A percentile compares a stretch with the other conserved stretches of the same genome.
Conservation (phyloP, 2,329 filamentous ascomycete species). For the Colletotrichum gloeosporioides region DNA sequence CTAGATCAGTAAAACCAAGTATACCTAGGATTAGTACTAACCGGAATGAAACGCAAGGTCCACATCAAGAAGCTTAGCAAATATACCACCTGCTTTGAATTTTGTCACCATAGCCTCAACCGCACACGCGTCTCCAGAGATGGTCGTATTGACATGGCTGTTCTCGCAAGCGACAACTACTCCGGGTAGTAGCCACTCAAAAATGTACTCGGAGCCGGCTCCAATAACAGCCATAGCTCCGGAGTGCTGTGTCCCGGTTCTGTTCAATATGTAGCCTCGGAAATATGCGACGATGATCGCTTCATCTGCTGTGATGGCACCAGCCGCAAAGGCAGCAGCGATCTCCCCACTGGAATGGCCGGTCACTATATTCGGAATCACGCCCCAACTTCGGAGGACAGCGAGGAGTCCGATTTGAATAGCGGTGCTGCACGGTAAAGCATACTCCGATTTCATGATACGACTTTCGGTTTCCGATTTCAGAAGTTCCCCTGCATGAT, state of each 20-base stretch:
- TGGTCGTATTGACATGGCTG: conserved; percentile 31
- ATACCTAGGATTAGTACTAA: background rate
- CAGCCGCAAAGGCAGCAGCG: conserved; percentile 46
- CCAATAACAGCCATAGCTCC: conserved; percentile 44
- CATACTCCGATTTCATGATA: conserved; percentile 20
- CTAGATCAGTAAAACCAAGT: too few relatives aligned
- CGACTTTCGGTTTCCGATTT: background rate
- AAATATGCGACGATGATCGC: conserved; percentile 41
- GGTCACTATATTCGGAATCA: conserved; percentile 38
- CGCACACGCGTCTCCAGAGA: conserved; percentile 27
- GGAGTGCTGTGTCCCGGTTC: background rate
- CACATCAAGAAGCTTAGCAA: conserved; percentile 37
- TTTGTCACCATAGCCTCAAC: conserved; percentile 27
- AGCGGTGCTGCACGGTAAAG: conserved; percentile 38
- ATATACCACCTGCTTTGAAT: conserved; percentile 31
- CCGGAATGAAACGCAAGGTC: conserved; percentile 47
- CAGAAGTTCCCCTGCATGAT: conserved; percentile 13
- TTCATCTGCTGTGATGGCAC: conserved; percentile 35
- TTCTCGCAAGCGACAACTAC: conserved; percentile 35
- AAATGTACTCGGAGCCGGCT: conserved; percentile 31
- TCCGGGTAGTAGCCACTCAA: conserved; percentile 26
- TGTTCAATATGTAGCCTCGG: conserved; percentile 32
- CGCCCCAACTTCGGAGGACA: conserved; percentile 33
- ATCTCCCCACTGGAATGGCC: conserved; percentile 52
- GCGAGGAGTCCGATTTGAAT: conserved; percentile 46